Evolutionary conservation across 1,284 basidiomycete genomes (phyloP), one percentile per base, ranked within the genome.

Genomic region (Microbotryomycetes sp.): DNA sequence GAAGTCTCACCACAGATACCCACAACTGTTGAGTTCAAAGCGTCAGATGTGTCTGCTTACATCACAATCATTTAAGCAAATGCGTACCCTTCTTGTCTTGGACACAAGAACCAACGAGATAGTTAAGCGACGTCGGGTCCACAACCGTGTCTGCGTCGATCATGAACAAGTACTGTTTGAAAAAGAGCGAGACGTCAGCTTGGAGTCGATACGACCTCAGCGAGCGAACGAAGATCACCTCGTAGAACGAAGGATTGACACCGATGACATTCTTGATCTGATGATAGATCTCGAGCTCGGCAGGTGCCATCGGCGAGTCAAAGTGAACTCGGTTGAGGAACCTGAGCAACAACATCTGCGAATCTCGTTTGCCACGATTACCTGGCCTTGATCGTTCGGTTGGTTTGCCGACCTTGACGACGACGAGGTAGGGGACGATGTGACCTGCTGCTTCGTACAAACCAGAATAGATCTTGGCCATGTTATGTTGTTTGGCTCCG

Each of bases 241-340:
- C 94, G 79, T 97, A 99, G 79, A 97, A 97, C 1, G 90, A 87
- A 9, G 93, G 94, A 76, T 98, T 94, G 72, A 99, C 91, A 76
- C 94, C 94, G 71, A 99, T 97, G 58, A 98, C 92, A 74, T 98
- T 97, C 82, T 96, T 91, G 82, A 98, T 94, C 77, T 98, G 94
- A 75, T 98, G 96, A 75, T 93, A 97, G 76, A 98, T 90, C 79
- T 98, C 94, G 56, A 98, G 80, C 77, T 98, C 94, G 65, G 96
- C 79, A 0, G 93, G 96, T 73, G 87, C 92, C 96, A 99, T 99
- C 0, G 92, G 88, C 22, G 89, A 76, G 74, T 93, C 91, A 79
- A 97, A 98, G 78, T 98, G 94, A 32, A 97, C 94, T 82, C 93
- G 72, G 81, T 98, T 99, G 79, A 98, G 83, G 83, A 94, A 97